Conservation (phyloP, 768 basidiomycete genomes). For the Rhodotorula diobovata region DNA sequence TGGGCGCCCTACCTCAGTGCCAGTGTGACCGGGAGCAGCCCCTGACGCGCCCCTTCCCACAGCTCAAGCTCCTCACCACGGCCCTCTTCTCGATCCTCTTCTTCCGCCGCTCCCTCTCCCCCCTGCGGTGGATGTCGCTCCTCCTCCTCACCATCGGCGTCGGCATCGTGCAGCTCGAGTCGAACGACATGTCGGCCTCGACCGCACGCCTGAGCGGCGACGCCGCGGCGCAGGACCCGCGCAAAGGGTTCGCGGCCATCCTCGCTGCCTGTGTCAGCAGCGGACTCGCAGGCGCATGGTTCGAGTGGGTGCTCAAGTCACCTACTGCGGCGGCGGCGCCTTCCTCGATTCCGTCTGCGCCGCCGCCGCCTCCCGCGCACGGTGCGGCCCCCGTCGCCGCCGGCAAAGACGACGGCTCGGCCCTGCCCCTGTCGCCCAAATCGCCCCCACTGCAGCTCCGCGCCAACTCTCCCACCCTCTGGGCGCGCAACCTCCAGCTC, state of each 20-base stretch:
- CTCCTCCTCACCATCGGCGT: conserved; percentile 73
- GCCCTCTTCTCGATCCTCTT: conserved; percentile 41
- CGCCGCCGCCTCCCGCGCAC: background rate
- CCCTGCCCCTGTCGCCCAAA: background rate
- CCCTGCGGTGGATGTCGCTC: conserved; percentile 77
- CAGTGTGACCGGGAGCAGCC: background rate
- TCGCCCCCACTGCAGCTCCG: background rate
- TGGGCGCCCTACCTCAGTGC: background rate
- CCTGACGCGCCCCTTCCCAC: background rate
- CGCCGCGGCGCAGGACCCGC: conserved; percentile 48
- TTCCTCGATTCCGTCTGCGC: background rate
- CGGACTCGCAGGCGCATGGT: conserved; percentile 91
- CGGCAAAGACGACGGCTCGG: background rate
- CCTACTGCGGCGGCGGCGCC: background rate
- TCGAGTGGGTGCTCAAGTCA: conserved; percentile 83
- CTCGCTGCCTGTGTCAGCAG: conserved; percentile 85
- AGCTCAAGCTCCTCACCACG: conserved; percentile 59
- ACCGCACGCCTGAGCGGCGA: background rate
- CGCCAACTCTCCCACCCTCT: conserved; percentile 20
- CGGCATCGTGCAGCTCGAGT: conserved; percentile 57
- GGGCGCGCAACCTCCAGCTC: conserved; percentile 42
- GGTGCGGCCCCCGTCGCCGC: background rate
- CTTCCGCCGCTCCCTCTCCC: conserved; percentile 50
- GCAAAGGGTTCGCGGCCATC: conserved; percentile 83
- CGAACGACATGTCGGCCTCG: conserved; percentile 51